Evolutionary conservation across 1,139 yeast genomes (phyloP).

Genomic region (Saccharomyces hybrid): DNA sequence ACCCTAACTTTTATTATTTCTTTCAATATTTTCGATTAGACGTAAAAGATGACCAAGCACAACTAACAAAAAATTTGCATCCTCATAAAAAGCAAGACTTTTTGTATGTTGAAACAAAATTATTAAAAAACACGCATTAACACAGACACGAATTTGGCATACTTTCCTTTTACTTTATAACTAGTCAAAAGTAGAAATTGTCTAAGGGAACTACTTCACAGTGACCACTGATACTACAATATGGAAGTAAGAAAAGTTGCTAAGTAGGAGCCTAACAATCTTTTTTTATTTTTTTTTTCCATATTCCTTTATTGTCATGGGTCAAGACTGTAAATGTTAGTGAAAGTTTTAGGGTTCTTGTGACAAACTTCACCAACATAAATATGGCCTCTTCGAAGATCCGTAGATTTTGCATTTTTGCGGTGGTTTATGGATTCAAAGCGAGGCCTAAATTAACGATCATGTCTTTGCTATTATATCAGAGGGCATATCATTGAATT

Average conservation of each 20-base stretch:
- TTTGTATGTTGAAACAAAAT: background rate
- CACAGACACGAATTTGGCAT: background rate
- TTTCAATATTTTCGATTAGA: too few species aligned
- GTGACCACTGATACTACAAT: background rate
- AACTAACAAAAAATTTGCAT: background rate
- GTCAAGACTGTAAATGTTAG: background rate
- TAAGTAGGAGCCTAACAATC: background rate
- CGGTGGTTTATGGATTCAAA: constrained; percentile 58
- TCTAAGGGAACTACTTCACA: background rate
- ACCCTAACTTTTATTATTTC: background rate
- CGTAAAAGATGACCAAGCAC: background rate
- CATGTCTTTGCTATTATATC: constrained; percentile 5
- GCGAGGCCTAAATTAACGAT: constrained; percentile 50
- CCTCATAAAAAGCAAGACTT: background rate
- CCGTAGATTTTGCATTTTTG: constrained; percentile 39
- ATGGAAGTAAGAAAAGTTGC: background rate
- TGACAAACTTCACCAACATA: background rate
- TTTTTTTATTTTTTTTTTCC: background rate
- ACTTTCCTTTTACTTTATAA: too few species aligned
- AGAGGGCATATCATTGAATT: constrained; percentile 19
- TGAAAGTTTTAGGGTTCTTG: background rate
- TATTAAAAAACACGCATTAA: too few species aligned
- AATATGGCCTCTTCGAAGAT: constrained; percentile 61
- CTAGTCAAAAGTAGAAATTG: background rate
- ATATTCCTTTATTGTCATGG: background rate